These are phyloP conservation scores for Eimeria mitis DNA, from an alignment of 169 alveolate species.

Conservation along the genomic window DNA sequence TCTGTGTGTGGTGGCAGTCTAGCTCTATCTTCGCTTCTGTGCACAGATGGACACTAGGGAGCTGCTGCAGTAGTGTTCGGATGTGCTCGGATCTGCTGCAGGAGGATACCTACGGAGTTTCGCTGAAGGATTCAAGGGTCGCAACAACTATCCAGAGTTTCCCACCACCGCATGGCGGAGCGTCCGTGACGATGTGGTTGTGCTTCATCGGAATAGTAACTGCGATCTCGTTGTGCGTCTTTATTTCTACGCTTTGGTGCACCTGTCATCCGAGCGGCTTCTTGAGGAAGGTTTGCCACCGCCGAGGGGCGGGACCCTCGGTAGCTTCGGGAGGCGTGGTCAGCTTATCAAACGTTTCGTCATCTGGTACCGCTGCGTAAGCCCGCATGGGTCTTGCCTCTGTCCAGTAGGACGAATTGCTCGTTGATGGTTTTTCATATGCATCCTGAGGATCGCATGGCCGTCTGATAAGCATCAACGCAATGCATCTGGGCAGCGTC, in stretches of 20 bases:
- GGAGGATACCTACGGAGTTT: conserved; percentile 19
- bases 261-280: conserved; percentile 18
- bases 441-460: neutral
- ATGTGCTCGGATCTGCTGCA: conserved; percentile 28
- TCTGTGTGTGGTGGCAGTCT: neutral
- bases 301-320: conserved; percentile 33
- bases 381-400: neutral
- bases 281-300: conserved; percentile 61
- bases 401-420: neutral
- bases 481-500: conserved; percentile 13
- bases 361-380: conserved; percentile 36
- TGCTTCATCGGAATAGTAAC: conserved; percentile 44
- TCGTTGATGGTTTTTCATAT: neutral
- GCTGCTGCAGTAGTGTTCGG: neutral
- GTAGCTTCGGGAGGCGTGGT: conserved; percentile 44
- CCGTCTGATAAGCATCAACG: neutral
- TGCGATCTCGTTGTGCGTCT: conserved; percentile 17
- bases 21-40: neutral
- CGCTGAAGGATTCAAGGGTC: neutral
- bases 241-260: conserved; percentile 64
- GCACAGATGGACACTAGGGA: neutral
- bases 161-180: conserved; percentile 2
- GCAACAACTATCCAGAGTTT: neutral
- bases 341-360: neutral
- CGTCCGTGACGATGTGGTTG: conserved; percentile 64